Conservation (phyloP, 2,329 filamentous ascomycete species). For the Hysterium pulicare region DNA sequence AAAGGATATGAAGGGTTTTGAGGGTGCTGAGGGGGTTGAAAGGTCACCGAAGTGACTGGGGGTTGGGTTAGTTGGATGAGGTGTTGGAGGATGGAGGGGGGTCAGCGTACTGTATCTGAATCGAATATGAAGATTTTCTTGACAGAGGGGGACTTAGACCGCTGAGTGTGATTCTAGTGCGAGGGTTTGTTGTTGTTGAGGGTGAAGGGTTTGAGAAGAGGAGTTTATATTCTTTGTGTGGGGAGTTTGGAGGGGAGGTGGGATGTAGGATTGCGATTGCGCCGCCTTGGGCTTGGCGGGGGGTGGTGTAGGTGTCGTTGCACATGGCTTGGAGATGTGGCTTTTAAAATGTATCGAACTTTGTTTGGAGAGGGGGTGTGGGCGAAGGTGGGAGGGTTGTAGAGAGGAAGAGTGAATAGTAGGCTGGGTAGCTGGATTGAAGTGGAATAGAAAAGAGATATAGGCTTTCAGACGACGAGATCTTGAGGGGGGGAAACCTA, state of each 20-base stretch:
- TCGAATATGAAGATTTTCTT: slow-evolving; percentile 17
- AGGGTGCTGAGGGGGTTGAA: slow-evolving; percentile 1
- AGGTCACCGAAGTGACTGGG: slow-evolving; percentile 31
- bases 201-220: too few species aligned
- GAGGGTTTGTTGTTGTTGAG: too few species aligned
- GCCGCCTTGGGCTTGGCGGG: slow-evolving; percentile 34
- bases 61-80: not conserved
- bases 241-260: too few species aligned
- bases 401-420: not conserved
- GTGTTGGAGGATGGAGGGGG: not conserved
- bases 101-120: slow-evolving; percentile 34
- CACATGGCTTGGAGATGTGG: slow-evolving; percentile 17
- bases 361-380: too few species aligned
- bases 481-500: not conserved
- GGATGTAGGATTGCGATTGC: slow-evolving; percentile 31
- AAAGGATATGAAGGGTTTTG: slow-evolving; percentile 25
- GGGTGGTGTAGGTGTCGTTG: slow-evolving; percentile 25
- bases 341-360: too few species aligned
- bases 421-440: too few species aligned
- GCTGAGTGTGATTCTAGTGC: too few species aligned
- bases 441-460: not conserved
- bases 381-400: not conserved
- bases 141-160: slow-evolving; percentile 1
- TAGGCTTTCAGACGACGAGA: slow-evolving; percentile 6
- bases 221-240: too few species aligned